Evolutionary conservation across 78 protist species (phyloP).

Genomic region (Capsaspora owczarzaki): DNA sequence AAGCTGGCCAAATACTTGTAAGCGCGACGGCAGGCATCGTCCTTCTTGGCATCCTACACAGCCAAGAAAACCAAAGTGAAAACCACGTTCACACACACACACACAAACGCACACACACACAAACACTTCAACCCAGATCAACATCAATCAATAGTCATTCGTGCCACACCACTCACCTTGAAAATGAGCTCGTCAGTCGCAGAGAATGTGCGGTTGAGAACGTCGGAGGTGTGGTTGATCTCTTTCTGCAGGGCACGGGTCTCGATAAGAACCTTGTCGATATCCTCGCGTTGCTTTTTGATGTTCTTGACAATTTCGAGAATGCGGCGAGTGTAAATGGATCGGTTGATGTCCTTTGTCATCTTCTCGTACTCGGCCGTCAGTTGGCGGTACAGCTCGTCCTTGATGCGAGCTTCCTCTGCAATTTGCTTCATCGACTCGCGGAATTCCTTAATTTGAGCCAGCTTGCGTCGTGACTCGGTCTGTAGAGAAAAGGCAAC

Average conservation of each 20-base stretch:
- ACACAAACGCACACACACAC: neutral
- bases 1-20: conserved; percentile 36
- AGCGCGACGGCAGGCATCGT: conserved; percentile 25
- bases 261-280: conserved; percentile 57
- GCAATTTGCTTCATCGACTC: conserved; percentile 29
- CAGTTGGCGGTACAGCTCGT: conserved; percentile 42
- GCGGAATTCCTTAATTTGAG: conserved; percentile 41
- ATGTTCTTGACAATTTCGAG: conserved; percentile 63
- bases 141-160: neutral
- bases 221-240: conserved; percentile 46
- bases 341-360: conserved; percentile 49
- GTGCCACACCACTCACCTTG: conserved; percentile 44
- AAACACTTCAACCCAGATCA: neutral
- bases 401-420: conserved; percentile 45
- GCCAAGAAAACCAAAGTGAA: neutral
- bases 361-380: conserved; percentile 41
- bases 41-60: neutral
- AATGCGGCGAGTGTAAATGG: conserved; percentile 60
- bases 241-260: conserved; percentile 55
- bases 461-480: conserved; percentile 32
- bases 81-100: neutral
- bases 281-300: conserved; percentile 60
- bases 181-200: conserved; percentile 56
- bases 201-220: conserved; percentile 43
- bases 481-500: neutral